Conservation (phyloP, 208 protist genomes). For the Leishmania tropica region DNA sequence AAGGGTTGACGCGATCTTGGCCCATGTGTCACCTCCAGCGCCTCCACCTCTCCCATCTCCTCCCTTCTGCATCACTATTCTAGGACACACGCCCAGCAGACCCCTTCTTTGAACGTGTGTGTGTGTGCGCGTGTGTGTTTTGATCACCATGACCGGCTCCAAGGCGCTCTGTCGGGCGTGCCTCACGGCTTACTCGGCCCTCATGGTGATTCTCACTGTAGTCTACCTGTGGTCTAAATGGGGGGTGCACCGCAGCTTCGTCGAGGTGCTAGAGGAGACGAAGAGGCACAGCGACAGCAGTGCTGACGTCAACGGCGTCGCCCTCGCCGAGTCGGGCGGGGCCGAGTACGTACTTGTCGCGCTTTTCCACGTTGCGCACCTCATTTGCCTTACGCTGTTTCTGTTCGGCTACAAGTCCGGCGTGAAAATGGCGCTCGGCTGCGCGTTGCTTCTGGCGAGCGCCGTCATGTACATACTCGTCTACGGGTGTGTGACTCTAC, state of each 20-base stretch:
- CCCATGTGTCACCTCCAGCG: not conserved
- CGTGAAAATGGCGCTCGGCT: slow-evolving; percentile 29
- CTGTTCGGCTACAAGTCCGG: slow-evolving; percentile 9
- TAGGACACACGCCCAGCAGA: not conserved
- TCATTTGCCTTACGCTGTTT: slow-evolving; percentile 12
- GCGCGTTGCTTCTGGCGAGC: slow-evolving; percentile 29
- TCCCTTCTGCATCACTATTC: not conserved
- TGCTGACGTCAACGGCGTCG: slow-evolving; percentile 8
- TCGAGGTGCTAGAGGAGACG: slow-evolving; percentile 9
- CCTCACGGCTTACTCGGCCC: slow-evolving; percentile 22
- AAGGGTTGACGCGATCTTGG: not conserved
- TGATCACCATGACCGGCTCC: not conserved
- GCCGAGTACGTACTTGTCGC: slow-evolving; percentile 28
- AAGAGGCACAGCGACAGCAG: not conserved
- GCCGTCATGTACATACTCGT: slow-evolving; percentile 45
- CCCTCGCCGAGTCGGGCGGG: slow-evolving; percentile 27
- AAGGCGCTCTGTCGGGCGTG: slow-evolving; percentile 13
- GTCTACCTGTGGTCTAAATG: slow-evolving; percentile 21
- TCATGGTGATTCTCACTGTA: slow-evolving; percentile 14
- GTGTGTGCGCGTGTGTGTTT: not conserved
- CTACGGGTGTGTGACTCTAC: slow-evolving; percentile 25
- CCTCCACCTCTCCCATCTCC: not conserved
- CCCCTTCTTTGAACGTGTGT: not conserved
- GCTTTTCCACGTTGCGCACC: slow-evolving; percentile 23
- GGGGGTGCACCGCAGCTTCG: slow-evolving; percentile 20